Conservation (phyloP, 2,329 filamentous ascomycete genomes). For the Venturiaceae sp. region DNA sequence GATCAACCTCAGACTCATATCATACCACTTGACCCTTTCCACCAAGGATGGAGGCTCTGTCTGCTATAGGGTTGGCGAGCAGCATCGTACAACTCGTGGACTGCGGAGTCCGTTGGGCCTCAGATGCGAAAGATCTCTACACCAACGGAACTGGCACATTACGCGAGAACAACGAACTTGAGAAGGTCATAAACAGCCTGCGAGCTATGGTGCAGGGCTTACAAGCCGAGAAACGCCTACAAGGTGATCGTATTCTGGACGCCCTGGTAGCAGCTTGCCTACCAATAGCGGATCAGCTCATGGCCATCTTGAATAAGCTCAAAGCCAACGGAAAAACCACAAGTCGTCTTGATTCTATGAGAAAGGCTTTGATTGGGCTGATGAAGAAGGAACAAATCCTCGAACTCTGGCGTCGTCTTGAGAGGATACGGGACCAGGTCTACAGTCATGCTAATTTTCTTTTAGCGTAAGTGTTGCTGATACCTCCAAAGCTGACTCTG, state of each 20-base stretch:
- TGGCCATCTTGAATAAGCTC: background rate
- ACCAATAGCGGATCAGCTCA: background rate
- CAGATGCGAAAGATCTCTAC: background rate
- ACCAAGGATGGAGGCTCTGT: conserved; percentile 2
- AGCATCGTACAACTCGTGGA: background rate
- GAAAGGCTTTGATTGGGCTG: background rate
- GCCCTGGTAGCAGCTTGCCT: background rate
- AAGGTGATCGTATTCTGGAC: background rate
- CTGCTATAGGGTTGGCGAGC: background rate
- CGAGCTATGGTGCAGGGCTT: background rate
- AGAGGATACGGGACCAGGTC: background rate
- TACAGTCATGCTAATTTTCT: too few species aligned
- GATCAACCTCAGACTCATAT: too few species aligned
- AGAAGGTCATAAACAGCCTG: conserved; percentile 10
- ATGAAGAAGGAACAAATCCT: background rate
- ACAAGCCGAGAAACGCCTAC: background rate
- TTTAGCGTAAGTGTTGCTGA: too few species aligned
- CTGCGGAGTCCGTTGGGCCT: background rate
- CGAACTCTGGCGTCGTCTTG: background rate
- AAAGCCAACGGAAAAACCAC: background rate
- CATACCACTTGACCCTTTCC: too few species aligned
- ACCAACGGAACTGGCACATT: background rate
- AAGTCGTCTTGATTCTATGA: background rate
- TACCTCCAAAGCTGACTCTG: too few species aligned
- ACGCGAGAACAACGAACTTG: background rate